Evolutionary conservation across 2,329 filamentous ascomycete genomes (phyloP).

Genomic region (Aspergillus caelatus): DNA sequence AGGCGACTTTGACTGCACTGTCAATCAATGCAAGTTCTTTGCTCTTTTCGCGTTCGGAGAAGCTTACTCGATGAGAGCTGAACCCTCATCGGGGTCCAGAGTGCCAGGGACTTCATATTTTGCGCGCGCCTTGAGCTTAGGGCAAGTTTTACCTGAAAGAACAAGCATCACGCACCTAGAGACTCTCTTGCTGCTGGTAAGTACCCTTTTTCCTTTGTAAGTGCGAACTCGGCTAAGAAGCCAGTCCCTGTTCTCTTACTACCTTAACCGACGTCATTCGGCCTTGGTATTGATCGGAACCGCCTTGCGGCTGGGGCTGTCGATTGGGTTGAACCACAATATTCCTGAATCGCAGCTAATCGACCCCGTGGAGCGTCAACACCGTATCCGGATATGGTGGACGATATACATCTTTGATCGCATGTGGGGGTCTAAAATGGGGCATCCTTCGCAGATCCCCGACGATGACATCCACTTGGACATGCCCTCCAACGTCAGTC

Average conservation of each 20-base stretch:
- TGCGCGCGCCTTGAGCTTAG: constrained; percentile 42
- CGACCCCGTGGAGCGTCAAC: constrained; percentile 43
- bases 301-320: constrained; percentile 47
- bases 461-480: constrained; percentile 52
- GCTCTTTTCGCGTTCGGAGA: constrained; percentile 50
- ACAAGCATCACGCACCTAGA: constrained; percentile 51
- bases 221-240: neutral
- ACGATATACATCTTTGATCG: constrained; percentile 46
- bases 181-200: constrained; percentile 43
- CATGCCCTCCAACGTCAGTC: constrained; percentile 38
- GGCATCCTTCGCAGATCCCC: constrained; percentile 52
- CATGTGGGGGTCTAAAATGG: constrained; percentile 54
- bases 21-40: constrained; percentile 50
- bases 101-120: constrained; percentile 52
- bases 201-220: constrained; percentile 2
- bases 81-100: constrained; percentile 33
- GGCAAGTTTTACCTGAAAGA: constrained; percentile 48
- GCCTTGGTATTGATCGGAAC: constrained; percentile 39
- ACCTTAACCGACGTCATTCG: constrained; percentile 39
- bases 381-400: constrained; percentile 43
- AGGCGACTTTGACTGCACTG: constrained; percentile 31
- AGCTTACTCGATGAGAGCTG: constrained; percentile 46
- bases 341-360: constrained; percentile 41
- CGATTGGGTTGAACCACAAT: constrained; percentile 48
- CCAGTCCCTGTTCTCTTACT: constrained; percentile 40